A percentile compares a stretch with the other conserved stretches of the same genome.
Conservation (phyloP, 1,139 yeast species). For the Hanseniaspora sp. region DNA sequence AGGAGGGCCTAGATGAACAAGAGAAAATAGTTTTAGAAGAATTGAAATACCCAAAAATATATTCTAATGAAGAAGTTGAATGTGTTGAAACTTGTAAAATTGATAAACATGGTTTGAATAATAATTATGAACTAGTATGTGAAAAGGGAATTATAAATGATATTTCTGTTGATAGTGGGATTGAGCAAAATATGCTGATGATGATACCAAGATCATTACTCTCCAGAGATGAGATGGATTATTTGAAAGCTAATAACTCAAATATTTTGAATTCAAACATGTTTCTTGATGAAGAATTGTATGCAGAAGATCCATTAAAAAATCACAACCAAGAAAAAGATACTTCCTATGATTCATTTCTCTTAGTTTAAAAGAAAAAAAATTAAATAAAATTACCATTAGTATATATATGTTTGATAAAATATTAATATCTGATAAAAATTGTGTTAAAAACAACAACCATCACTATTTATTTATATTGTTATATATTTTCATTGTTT, state of each 20-base stretch:
- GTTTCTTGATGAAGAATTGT: not conserved
- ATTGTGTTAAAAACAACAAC: no score
- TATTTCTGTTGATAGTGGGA: no score
- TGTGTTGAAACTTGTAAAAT: not conserved
- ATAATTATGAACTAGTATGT: not conserved
- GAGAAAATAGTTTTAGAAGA: not conserved
- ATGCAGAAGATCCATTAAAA: not conserved
- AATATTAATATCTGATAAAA: no score
- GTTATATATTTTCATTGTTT: no score
- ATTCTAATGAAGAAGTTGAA: not conserved
- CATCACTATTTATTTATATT: no score
- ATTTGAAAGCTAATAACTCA: not conserved
- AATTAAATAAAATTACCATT: no score
- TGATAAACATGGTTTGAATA: not conserved
- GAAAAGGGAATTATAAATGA: not conserved
- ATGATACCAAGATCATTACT: not conserved
- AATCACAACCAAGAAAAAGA: not conserved
- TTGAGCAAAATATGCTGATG: not conserved
- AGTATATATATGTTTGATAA: no score
- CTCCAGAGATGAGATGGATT: not conserved
- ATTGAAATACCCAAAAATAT: not conserved
- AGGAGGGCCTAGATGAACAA: not conserved
- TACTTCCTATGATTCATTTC: not conserved
- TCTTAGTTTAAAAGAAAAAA: no score
- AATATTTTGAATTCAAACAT: not conserved